Evolutionary conservation across 495 filamentous ascomycete species (phyloP), one percentile per base, ranked within the genome.

Genomic region (Talaromyces liani): DNA sequence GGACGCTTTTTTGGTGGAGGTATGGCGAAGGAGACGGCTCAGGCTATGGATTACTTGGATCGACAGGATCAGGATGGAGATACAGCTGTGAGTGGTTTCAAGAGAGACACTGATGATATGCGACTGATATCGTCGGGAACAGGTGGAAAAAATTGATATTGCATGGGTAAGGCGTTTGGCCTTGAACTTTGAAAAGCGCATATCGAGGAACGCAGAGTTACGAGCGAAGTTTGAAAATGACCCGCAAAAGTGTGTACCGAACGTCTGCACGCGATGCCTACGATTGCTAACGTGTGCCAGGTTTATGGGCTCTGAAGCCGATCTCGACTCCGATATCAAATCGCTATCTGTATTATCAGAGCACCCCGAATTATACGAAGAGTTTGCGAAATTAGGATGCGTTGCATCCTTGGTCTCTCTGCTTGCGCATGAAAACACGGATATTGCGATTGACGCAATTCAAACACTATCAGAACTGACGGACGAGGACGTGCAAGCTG

Each of bases 1-100:
- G 93, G 93, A 0, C 86, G 94, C 57, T 99, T 99, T 79, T 98
- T 96, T 69, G 94, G 93, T 51, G 91, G 91, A 62, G 94, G 94
- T 51, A 87, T 98, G 66, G 90, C 89, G 29, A 83, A 85, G 33
- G 82, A 88, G 62, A 91, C 94, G 63, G 86, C 84, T 3, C 85
- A 93, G 63, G 91, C 92, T n/a, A 84, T 99, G 71, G 88, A 98
- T 71, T 97, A 88, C 72, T 87, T 99, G 53, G 90, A 94, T 60
- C 80, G 84, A 55, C 79, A 84, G 49, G 88, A 91, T 58, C 73
- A 71, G 61, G 84, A 85, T 10, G 81, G 84, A 41, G 71, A 73
- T 22, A 72, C 79, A 63, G 74, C 69, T 63, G 79, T 75, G 77
- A 66, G 74, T 57, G 3, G 16, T 14, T 0, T 20, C 3, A 7